phyloP scores from a whole-genome alignment of 345 rosid species.

The Syzygium aqueum region DNA sequence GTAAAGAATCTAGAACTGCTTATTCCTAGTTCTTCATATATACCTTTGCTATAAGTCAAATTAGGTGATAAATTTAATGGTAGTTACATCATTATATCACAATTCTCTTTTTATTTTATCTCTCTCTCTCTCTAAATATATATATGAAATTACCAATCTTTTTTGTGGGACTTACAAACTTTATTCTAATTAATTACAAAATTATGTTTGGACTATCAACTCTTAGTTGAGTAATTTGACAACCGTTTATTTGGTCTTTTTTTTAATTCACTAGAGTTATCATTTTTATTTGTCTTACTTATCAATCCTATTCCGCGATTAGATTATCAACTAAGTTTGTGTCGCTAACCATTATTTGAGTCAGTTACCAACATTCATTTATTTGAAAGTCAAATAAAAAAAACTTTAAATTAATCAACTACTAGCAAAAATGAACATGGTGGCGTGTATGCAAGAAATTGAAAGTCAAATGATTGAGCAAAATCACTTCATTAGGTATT shows the following conservation, averaged over 20 bases:
- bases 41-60: not conserved
- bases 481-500: not conserved
- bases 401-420: not conserved
- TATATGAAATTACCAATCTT: not conserved
- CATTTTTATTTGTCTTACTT: not conserved
- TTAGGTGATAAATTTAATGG: not conserved
- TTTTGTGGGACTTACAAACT: not conserved
- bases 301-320: not conserved
- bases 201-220: not conserved
- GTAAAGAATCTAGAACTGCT: too few relatives aligned
- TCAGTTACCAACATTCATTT: not conserved
- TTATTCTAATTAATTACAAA: not conserved
- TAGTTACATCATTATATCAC: not conserved
- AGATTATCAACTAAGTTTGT: not conserved
- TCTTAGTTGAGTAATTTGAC: not conserved
- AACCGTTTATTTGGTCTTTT: not conserved
- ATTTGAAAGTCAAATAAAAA: not conserved
- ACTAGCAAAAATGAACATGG: not conserved
- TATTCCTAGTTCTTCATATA: not conserved
- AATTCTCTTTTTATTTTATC: too few relatives aligned
- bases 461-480: not conserved
- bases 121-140: too few relatives aligned
- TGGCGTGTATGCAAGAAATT: not conserved
- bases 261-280: not conserved
- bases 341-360: not conserved